Base-by-base conservation (phyloP, 31 red algal species). In the Endocladia muricata region DNA sequence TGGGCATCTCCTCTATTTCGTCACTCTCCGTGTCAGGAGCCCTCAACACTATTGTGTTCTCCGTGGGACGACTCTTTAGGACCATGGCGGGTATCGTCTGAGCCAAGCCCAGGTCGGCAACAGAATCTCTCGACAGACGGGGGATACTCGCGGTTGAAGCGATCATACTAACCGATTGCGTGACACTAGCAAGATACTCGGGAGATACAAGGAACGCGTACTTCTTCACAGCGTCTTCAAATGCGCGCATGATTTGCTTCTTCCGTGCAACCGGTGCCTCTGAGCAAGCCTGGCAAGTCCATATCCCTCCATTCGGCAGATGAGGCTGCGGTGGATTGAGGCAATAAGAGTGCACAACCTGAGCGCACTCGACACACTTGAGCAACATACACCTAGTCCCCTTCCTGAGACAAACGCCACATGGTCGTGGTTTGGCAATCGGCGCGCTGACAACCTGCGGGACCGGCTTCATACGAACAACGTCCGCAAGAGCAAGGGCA, bases 341-440 rank as follows among this genome's bases (percentile, higher is more conserved):
- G 49, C 71, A 75, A 37, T 41, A 75, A 28, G 71, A 52, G 21
- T 75, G 71, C 13, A 55, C 71, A 52, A 15, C 28, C 9, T 36
- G 8, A 41, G 22, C 19, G 21, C 71, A 75, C n/a, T 36, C 29
- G n/a, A 49, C n/a, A 37, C 71, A 75, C 29, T 26, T 29, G n/a
- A 75, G 11, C 11, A 75, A 9, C 5, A 37, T 52, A 32, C 29
- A 49, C 11, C n/a, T 31, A 37, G 19, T 75, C 7, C 49, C 35
- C 5, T 15, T 22, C 2, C 71, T 25, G 15, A 75, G 71, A 37
- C 71, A 75, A 26, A 75, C 49, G 43, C 44, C n/a, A 57, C 71
- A 75, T 23, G 44, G 11, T n/a, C 28, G 25, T 21, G 3, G n/a
- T 32, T 19, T 19, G 63, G 35, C 36, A 39, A 5, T 37, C 9